Evolutionary conservation across 208 protist genomes (phyloP), one percentile per base, ranked within the genome.

Genomic region (Porcisia hertigi): DNA sequence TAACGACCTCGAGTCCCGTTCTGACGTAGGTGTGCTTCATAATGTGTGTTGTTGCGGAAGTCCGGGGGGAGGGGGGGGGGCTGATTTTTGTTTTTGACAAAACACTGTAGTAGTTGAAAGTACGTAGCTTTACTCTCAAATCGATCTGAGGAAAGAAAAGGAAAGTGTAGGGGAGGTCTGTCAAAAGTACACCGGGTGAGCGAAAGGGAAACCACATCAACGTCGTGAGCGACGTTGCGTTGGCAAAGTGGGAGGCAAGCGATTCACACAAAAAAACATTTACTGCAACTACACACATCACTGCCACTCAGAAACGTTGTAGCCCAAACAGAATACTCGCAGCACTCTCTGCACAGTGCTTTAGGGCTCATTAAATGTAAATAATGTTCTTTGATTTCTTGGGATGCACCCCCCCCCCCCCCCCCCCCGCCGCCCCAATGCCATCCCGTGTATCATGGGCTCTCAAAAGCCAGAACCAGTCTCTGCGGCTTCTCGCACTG

Each of bases 1-100:
- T 71, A 30, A 87, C 55, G 6, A 77, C 76, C n/a, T 82, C 77
- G 59, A 90, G 67, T 25, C 71, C 60, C 3, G 70, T 85, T 18
- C 86, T 69, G 20, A 57, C 62, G 74, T 88, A 87, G 20, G 52
- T 63, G 63, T 87, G 83, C 71, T 90, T 81, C 83, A 88, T 87
- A 41, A 45, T 49, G 1, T 9, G 62, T 47, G 41, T 52, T 49
- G 9, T 20, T 45, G 23, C 9, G 67, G 14, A 12, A 3, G 25
- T 62, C n/a, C 30, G 30, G 30, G 30, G 30, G 30, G 30, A 1
- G 14, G 25, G 57, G 25, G 57, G 57, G 57, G 18, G 6, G 18
- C 25, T 36, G 57, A 52, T 5, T 52, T 52, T 52, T 12, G 11
- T 14, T 52, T 52, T 5, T 52, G 47, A 52, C 11, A 12, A 52